Evolutionary conservation across 129 eudicot species (phyloP), one percentile per base, ranked within the genome.

Genomic region (Centella asiatica): DNA sequence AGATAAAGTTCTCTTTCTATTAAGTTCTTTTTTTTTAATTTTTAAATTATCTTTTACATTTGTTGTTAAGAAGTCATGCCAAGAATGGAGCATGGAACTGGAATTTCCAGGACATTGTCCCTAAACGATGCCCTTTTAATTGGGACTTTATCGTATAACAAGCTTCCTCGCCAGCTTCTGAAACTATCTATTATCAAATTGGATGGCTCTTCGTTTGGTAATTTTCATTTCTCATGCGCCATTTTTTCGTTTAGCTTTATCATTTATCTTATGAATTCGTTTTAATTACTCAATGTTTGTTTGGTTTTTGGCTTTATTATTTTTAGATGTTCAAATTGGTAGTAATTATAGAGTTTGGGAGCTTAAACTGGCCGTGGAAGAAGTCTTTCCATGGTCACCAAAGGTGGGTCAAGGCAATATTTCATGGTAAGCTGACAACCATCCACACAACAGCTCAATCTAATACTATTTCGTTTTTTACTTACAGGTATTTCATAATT

Each of bases 171-270:
- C 29, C 67, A 60, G 19, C 89, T 69, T n/a, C 65, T 86, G 50
- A 78, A 70, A 10, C 78, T 86, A 27, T 79, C 89, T 11, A 71
- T 86, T 64, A 72, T 82, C 60, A 86, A 82, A 75, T 60, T 86
- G 62, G 95, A 86, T 15, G 89, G 95, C 66, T 71, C 86, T 27
- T 77, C 80, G 15, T 82, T 82, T n/a, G 76, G 95, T 86, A 65
- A 57, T 27, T 17, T 18, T 8, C 22, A 0, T 24, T 4, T 27
- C 10, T 2, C 51, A 46, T 57, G 22, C n/a, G 6, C 52, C 20
- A 23, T 7, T 44, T 7, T 7, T 42, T 6, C 51, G 31, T 22
- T 13, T 31, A 36, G 42, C 26, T 29, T 34, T 14, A 9, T 2
- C 0, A 13, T 54, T 69, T 6, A 26, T 22, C 7, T 2, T 17